phyloP scores from a whole-genome alignment of 345 rosid genomes.

The Corchorus capsularis region DNA sequence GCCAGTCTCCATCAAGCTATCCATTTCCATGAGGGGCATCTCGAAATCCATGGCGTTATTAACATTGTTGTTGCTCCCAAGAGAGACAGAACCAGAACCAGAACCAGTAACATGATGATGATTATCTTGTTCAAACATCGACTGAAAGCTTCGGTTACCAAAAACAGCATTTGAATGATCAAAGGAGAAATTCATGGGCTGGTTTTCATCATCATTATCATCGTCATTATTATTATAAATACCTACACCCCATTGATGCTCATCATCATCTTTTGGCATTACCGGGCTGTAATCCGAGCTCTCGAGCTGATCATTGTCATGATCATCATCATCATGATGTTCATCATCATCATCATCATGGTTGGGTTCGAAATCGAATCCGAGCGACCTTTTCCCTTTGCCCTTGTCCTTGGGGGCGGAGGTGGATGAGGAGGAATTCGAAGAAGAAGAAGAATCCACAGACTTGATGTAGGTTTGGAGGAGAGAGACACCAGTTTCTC shows the following conservation, averaged over 20 bases:
- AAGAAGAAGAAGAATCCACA: slow-evolving; percentile 1
- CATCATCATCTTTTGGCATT: background rate
- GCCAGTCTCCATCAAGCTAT: background rate
- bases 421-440: background rate
- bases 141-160: slow-evolving; percentile 19
- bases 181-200: background rate
- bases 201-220: slow-evolving; percentile 6
- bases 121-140: slow-evolving; percentile 26
- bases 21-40: slow-evolving; percentile 23
- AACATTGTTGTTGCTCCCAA: slow-evolving; percentile 13
- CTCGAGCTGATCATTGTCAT: background rate
- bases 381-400: background rate
- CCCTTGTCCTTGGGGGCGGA: background rate
- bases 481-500: slow-evolving; percentile 21
- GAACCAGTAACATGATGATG: background rate
- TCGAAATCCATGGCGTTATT: slow-evolving; percentile 16
- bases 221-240: background rate
- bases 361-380: background rate
- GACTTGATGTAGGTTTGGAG: slow-evolving; percentile 46
- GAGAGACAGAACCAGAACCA: slow-evolving; percentile 14
- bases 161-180: slow-evolving; percentile 13
- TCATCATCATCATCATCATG: background rate
- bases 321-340: too few relatives aligned
- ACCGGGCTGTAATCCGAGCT: background rate
- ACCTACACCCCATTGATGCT: background rate